A percentile compares a stretch with the other conserved stretches of the same genome.
Evolutionary conservation across 257 asterid genomes (phyloP).

Genomic region (Nicotiana knightiana): DNA sequence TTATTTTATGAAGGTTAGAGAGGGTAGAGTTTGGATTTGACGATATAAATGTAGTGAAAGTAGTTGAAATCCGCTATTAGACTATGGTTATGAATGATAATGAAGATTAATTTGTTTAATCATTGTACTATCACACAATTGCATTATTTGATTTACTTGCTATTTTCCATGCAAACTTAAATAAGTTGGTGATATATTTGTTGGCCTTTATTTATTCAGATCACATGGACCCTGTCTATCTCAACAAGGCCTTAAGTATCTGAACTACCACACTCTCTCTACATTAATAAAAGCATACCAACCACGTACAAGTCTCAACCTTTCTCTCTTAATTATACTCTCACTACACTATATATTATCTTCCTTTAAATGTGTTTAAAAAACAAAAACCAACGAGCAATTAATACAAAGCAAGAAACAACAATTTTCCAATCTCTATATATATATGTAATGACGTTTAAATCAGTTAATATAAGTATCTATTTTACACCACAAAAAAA

Average conservation of each 20-base stretch:
- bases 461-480: too few relatives aligned
- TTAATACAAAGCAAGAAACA: neutral
- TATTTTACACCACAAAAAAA: too few relatives aligned
- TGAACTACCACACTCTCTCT: neutral
- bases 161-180: constrained; percentile 2
- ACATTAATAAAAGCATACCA: neutral
- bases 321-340: neutral
- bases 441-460: too few relatives aligned
- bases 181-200: constrained; percentile 18
- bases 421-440: neutral
- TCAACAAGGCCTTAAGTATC: neutral
- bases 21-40: too few relatives aligned
- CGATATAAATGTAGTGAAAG: neutral
- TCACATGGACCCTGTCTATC: constrained; percentile 21
- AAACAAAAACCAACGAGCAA: neutral
- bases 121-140: neutral
- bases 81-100: neutral
- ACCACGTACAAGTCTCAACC: too few relatives aligned
- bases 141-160: neutral
- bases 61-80: neutral
- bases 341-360: neutral
- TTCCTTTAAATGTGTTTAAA: neutral
- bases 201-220: constrained; percentile 23
- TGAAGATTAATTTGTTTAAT: neutral
- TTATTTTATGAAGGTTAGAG: too few relatives aligned